These are phyloP conservation scores for Daphne laureola DNA, from an alignment of 441 rosid genomes.

Conservation along the genomic window DNA sequence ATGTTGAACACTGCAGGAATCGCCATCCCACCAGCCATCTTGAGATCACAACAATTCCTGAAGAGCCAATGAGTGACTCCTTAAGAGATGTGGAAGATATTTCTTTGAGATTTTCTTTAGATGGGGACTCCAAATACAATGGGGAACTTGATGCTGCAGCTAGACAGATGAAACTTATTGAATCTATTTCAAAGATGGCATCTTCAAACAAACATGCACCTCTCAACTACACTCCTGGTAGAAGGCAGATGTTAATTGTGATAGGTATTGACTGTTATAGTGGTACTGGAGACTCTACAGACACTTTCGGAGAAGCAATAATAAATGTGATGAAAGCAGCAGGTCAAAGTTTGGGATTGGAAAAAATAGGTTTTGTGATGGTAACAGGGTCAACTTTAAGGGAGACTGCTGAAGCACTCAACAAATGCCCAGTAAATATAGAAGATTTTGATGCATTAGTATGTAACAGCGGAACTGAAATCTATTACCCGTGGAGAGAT, in stretches of 20 bases:
- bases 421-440: constrained; percentile 39
- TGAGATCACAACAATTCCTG: constrained; percentile 55
- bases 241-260: constrained; percentile 71
- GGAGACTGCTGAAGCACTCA: constrained; percentile 51
- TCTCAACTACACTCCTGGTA: constrained; percentile 51
- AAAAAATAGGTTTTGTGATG: constrained; percentile 57
- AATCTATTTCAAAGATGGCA: constrained; percentile 52
- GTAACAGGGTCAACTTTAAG: constrained; percentile 56
- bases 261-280: constrained; percentile 60
- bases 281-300: constrained; percentile 34
- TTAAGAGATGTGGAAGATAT: constrained; percentile 69
- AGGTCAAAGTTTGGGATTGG: constrained; percentile 34
- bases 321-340: constrained; percentile 61
- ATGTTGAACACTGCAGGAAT: constrained; percentile 68
- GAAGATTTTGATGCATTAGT: constrained; percentile 77
- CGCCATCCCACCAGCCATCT: constrained; percentile 67
- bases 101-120: constrained; percentile 70
- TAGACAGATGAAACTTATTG: constrained; percentile 70
- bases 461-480: constrained; percentile 79
- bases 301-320: constrained; percentile 37
- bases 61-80: constrained; percentile 88
- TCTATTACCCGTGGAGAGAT: constrained; percentile 78
- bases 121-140: constrained; percentile 61
- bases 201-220: constrained; percentile 32
- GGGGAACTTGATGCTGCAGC: constrained; percentile 65